Base-by-base conservation (phyloP, 768 basidiomycete genomes). In the Russula sp. region DNA sequence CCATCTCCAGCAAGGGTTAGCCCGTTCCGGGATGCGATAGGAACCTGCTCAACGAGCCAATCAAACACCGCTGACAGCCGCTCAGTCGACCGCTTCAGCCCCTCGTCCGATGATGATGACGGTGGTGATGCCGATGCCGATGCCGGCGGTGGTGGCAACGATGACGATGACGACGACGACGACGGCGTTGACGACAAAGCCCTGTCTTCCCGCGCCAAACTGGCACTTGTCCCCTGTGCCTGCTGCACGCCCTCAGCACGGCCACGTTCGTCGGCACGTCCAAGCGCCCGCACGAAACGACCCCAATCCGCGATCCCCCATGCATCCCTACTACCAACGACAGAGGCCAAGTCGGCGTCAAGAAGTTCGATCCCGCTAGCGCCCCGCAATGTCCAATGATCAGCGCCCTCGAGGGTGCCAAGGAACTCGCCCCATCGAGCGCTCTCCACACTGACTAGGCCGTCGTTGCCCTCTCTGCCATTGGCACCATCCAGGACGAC, bases 371-470 rank as follows among this genome's bases (percentile, higher is more conserved):
- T 77, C 4, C 94, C 92, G n/a, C 88, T 76, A 24, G 92, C 87
- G 0, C 96, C 97, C 66, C 97, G 78, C 73, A 98, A 83, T 70
- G 96, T 90, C 97, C 97, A 99, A 71, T 99, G 97, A 78, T 99
- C 94, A 69, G 87, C 89, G 1, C 87, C 89, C 67, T 96, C 90
- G 71, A 98, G 79, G 20, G 84, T 84, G 4, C 97, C 97, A 36
- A 99, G 77, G 73, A 94, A 98, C 72, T 97, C 92, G 20, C 97
- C 97, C 95, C 96, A 98, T 68, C 87, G 86, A 6, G 97, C 93
- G 70, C 89, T 91, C 68, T 90, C 86, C n/a, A 99, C 81, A 18
- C 89, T 89, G 18, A 98, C 95, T 40, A 98, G 80, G 0, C 93
- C 94, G 70, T 98, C 95, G 72, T 97, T 95, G 0, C 94, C 95